Evolutionary conservation across 805 yeast genomes (phyloP), one percentile per base, ranked within the genome.

Genomic region (Candida argentea): DNA sequence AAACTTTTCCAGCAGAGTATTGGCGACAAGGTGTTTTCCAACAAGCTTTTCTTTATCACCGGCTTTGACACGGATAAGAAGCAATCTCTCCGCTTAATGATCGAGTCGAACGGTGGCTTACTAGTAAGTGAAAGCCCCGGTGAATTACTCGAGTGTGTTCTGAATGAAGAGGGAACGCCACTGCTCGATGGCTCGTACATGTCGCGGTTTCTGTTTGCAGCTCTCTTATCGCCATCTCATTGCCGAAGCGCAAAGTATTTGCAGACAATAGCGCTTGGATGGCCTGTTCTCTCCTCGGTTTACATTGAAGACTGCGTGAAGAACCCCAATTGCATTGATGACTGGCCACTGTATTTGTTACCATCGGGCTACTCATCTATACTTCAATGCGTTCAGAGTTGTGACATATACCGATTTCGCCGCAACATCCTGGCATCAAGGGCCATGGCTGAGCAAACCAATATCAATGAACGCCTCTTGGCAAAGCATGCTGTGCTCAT

Each of bases 201-300:
- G 16, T 33, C 29, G 6, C 36, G 35, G 7, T 61, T 48, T 35
- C 57, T 42, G 18, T 82, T 85, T 52, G 84, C 68, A 2, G 87
- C 87, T 2, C 57, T 82, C 19, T 52, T 86, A 1, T 65, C 89
- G 0, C 65, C 65, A 21, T 62, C 61, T 17, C 65, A 68, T 32
- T 61, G 70, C 12, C 57, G 95, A 20, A 82, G 86, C 26, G 64
- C 76, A 6, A 86, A 85, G 43, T 86, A 79, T 46, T 47, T 86
- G 6, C 91, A 83, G 43, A 73, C 79, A 2, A 48, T 85, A 11
- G 82, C 89, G 0, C 45, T 85, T 24, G 87, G 89, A 3, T 85
- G 94, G 94, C 96, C 96, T 2, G 67, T 81, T 12, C 43, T 86
- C 17, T 74, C 83, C 3, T 66, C 68, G 31, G 44, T 52, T 6